Percentiles rank a stretch among this genome's conserved stretches.
Conservation (phyloP, 768 basidiomycete genomes). For the Hygrocybe coccinea region DNA sequence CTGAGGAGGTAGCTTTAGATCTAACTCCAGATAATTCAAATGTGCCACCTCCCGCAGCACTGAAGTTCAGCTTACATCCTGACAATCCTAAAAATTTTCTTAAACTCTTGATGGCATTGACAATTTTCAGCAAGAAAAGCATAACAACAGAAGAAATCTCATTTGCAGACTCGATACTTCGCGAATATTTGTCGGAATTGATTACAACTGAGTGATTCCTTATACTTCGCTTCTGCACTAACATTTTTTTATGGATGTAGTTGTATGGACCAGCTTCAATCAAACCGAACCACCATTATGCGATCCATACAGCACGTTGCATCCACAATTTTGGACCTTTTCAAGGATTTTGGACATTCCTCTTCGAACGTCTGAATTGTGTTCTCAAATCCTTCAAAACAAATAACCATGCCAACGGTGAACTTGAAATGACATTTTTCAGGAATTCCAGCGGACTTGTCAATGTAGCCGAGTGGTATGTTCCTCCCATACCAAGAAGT, state of each 20-base stretch:
- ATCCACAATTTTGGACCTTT: constrained; percentile 32
- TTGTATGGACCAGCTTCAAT: constrained; percentile 15
- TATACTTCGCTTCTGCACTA: neutral
- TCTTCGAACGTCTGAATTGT: constrained; percentile 34
- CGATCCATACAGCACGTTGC: constrained; percentile 24
- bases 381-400: constrained; percentile 34
- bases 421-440: constrained; percentile 3
- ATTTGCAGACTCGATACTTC: neutral
- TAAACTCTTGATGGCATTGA: neutral
- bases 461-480: neutral
- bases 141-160: neutral
- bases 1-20: no score
- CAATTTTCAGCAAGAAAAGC: neutral
- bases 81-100: neutral
- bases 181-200: neutral
- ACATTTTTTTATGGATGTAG: constrained; percentile 16
- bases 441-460: neutral
- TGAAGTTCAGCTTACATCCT: neutral
- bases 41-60: neutral
- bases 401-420: constrained; percentile 22
- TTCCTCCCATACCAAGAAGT: neutral
- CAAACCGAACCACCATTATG: constrained; percentile 36
- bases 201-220: neutral
- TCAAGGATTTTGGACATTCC: constrained; percentile 36
- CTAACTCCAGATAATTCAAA: no score